Percentiles rank a stretch among this genome's conserved stretches.
Evolutionary conservation across 495 filamentous ascomycete genomes (phyloP).

Genomic region (Daldinia childiae): DNA sequence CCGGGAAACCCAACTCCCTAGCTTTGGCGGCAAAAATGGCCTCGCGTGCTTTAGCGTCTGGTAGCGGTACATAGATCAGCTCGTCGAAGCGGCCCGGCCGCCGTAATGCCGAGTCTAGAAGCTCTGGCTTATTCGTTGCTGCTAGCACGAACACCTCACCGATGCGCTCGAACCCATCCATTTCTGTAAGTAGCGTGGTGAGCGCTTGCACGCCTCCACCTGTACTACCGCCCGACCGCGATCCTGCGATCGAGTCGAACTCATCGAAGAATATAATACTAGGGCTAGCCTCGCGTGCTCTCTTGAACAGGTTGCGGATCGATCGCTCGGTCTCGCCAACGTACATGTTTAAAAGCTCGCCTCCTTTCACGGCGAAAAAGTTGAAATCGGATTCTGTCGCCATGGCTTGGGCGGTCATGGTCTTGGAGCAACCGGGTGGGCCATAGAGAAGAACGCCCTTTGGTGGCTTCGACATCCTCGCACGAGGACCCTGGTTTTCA

Average conservation of each 20-base stretch:
- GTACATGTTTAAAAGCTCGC: constrained; percentile 96
- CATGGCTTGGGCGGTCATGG: constrained; percentile 89
- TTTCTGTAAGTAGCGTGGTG: constrained; percentile 91
- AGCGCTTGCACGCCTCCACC: constrained; percentile 77
- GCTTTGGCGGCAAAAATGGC: constrained; percentile 73
- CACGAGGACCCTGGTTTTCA: constrained; percentile 35
- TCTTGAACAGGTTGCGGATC: constrained; percentile 86
- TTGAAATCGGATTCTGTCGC: constrained; percentile 92
- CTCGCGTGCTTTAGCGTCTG: constrained; percentile 75
- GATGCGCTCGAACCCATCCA: constrained; percentile 92
- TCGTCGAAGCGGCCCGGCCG: constrained; percentile 89
- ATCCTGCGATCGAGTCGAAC: constrained; percentile 90
- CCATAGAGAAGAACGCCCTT: constrained; percentile 93
- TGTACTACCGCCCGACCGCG: constrained; percentile 64
- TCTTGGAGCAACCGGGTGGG: constrained; percentile 96
- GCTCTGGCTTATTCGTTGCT: constrained; percentile 91
- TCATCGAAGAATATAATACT: constrained; percentile 99
- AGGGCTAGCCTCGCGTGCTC: constrained; percentile 84
- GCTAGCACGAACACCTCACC: constrained; percentile 90
- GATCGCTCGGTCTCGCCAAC: constrained; percentile 95
- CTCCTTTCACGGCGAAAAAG: constrained; percentile 96
- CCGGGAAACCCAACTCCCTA: constrained; percentile 46
- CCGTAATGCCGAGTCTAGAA: constrained; percentile 86
- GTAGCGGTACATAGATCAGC: constrained; percentile 89
- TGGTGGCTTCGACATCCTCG: constrained; percentile 58